Conservation (phyloP, 1,284 basidiomycete species). For the Gomphus bonarii region DNA sequence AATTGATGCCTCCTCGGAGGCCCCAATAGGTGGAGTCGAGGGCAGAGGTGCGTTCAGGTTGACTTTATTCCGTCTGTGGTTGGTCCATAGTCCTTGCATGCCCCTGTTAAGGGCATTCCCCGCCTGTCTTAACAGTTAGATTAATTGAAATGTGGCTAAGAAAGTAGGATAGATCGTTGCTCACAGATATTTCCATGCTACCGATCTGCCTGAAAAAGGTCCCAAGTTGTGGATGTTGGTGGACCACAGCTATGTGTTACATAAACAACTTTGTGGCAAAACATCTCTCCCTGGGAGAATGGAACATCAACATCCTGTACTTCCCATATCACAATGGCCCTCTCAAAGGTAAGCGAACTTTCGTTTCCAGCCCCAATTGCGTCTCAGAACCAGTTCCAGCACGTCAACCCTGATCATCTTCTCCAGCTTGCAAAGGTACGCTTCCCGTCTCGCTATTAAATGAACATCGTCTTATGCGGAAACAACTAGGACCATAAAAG, state of each 20-base stretch:
- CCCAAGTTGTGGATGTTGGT: background rate
- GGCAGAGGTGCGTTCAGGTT: constrained; percentile 46
- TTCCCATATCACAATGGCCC: constrained; percentile 29
- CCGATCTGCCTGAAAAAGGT: background rate
- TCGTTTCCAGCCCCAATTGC: background rate
- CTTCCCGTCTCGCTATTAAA: background rate
- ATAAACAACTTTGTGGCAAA: background rate
- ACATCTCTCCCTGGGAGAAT: too few species aligned
- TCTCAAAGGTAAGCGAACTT: constrained; percentile 35
- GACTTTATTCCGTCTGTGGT: constrained; percentile 47
- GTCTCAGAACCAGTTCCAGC: constrained; percentile 27
- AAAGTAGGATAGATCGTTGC: background rate
- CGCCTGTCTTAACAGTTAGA: constrained; percentile 2
- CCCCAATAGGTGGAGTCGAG: constrained; percentile 19
- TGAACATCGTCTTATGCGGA: background rate
- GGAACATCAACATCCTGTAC: too few species aligned
- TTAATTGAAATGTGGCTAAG: background rate
- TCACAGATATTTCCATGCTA: constrained; percentile 9
- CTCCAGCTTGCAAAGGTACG: constrained; percentile 43
- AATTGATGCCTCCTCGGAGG: constrained; percentile 21
- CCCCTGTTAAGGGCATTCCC: constrained; percentile 58
- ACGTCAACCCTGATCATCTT: constrained; percentile 53
- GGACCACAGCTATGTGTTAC: background rate
- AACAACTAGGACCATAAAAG: constrained; percentile 23
- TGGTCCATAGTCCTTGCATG: constrained; percentile 68